Evolutionary conservation across 352 stramenopile species (phyloP).

Genomic region (Globisporangium solare): DNA sequence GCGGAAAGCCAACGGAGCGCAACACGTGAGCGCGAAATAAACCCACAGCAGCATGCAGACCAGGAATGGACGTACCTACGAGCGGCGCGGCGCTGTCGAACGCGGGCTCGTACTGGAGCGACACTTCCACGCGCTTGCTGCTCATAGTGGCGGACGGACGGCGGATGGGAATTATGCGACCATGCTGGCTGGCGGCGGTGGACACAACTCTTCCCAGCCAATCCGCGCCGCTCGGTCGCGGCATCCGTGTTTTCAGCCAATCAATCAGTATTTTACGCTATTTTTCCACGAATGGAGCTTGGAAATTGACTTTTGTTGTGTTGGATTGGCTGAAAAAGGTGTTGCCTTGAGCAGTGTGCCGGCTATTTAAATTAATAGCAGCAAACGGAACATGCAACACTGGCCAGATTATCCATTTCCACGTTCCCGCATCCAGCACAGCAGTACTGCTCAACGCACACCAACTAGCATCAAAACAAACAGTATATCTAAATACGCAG

Average conservation of each 20-base stretch:
- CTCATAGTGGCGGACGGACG: constrained; percentile 37
- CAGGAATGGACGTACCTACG: constrained; percentile 35
- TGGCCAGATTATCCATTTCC: too few species aligned
- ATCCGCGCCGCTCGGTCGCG: constrained; percentile 2
- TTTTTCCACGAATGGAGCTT: neutral
- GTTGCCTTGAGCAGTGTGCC: too few species aligned
- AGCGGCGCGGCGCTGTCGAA: constrained; percentile 56
- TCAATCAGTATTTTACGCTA: neutral
- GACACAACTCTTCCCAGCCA: constrained; percentile 30
- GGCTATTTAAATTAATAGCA: too few species aligned
- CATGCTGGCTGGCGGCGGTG: constrained; percentile 4
- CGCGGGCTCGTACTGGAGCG: constrained; percentile 51
- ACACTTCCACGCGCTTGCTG: constrained; percentile 56
- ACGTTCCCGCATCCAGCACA: too few species aligned
- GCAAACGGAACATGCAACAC: too few species aligned
- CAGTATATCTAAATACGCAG: too few species aligned
- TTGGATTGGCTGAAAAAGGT: neutral
- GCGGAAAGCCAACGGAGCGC: neutral
- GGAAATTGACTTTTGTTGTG: neutral
- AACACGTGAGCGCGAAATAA: too few species aligned
- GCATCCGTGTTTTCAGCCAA: neutral
- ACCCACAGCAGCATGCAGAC: neutral
- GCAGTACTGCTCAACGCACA: too few species aligned
- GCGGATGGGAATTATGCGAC: neutral
- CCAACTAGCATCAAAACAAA: neutral